phyloP scores from a whole-genome alignment of 2,329 filamentous ascomycete genomes.

The Xylariaceae sp. region DNA sequence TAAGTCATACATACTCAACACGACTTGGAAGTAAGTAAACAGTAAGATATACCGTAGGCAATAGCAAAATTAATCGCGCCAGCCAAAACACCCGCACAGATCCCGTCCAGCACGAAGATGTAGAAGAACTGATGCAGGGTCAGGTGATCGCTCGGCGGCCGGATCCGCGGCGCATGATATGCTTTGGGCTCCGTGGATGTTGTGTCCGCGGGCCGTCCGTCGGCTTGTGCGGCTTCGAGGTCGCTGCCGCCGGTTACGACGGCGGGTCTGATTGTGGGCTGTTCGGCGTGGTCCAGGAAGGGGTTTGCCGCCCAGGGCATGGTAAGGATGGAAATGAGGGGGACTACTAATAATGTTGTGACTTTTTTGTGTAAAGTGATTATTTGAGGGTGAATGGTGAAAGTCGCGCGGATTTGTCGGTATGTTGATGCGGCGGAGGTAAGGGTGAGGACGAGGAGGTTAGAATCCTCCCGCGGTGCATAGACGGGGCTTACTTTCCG shows the following conservation, averaged over 20 bases:
- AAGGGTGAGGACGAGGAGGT: too few relatives aligned
- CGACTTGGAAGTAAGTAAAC: too few relatives aligned
- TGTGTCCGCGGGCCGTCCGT: neutral
- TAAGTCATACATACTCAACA: too few relatives aligned
- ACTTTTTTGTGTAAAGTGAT: too few relatives aligned
- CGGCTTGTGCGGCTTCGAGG: constrained; percentile 15
- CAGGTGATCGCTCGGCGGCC: constrained; percentile 35
- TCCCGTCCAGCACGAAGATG: constrained; percentile 43
- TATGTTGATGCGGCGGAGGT: too few relatives aligned
- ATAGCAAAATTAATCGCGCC: constrained; percentile 49
- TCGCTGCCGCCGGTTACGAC: constrained; percentile 4
- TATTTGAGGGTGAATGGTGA: too few relatives aligned
- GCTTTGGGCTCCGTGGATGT: constrained; percentile 9
- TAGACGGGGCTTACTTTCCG: too few relatives aligned
- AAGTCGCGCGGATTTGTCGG: too few relatives aligned
- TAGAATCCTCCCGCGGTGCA: too few relatives aligned
- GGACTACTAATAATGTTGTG: too few relatives aligned
- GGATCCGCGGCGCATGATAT: constrained; percentile 13
- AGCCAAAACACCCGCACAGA: constrained; percentile 43
- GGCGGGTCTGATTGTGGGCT: neutral
- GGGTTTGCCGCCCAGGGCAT: constrained; percentile 29
- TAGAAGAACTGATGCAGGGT: constrained; percentile 45
- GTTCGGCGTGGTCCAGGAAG: constrained; percentile 21
- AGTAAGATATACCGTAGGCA: constrained; percentile 47
- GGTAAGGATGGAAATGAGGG: constrained; percentile 3